phyloP scores from a whole-genome alignment of 1,284 basidiomycete genomes.

The Ganoderma leucocontextum region DNA sequence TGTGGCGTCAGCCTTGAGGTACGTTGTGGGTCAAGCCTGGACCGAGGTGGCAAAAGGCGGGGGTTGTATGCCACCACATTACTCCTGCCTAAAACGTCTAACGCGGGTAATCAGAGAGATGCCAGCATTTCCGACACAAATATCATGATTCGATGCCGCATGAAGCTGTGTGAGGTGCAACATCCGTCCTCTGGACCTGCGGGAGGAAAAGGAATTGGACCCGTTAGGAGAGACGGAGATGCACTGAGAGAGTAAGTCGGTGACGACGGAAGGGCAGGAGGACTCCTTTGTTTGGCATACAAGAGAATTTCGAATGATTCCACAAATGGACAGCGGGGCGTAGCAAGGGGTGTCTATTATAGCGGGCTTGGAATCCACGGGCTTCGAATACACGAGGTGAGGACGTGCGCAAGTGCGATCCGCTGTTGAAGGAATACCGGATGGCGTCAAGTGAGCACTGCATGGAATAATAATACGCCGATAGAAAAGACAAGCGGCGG shows the following conservation, averaged over 20 bases:
- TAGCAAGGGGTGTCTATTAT: not conserved
- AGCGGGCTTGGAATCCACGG: slow-evolving; percentile 10
- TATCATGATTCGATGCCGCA: not conserved
- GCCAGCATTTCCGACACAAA: not conserved
- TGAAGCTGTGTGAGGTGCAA: not conserved
- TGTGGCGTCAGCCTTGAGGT: slow-evolving; percentile 11
- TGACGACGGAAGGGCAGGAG: slow-evolving; percentile 5
- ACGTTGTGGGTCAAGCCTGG: slow-evolving; percentile 10
- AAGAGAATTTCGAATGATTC: not conserved
- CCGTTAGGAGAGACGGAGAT: not conserved
- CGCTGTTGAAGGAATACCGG: slow-evolving; percentile 9
- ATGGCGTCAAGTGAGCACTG: not conserved
- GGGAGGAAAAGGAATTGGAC: not conserved
- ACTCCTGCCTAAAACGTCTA: slow-evolving; percentile 11
- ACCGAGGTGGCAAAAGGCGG: slow-evolving; percentile 18
- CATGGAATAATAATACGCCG: not conserved
- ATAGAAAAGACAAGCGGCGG: not conserved
- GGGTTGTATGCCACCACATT: not conserved
- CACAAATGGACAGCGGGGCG: not conserved
- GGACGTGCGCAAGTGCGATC: slow-evolving; percentile 7
- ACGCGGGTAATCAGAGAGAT: not conserved
- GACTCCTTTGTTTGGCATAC: slow-evolving; percentile 2
- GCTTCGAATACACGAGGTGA: slow-evolving; percentile 12
- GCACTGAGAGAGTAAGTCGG: not conserved
- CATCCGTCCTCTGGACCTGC: not conserved